Evolutionary conservation across 768 basidiomycete species (phyloP).

Genomic region (Pleurotus eryngii): DNA sequence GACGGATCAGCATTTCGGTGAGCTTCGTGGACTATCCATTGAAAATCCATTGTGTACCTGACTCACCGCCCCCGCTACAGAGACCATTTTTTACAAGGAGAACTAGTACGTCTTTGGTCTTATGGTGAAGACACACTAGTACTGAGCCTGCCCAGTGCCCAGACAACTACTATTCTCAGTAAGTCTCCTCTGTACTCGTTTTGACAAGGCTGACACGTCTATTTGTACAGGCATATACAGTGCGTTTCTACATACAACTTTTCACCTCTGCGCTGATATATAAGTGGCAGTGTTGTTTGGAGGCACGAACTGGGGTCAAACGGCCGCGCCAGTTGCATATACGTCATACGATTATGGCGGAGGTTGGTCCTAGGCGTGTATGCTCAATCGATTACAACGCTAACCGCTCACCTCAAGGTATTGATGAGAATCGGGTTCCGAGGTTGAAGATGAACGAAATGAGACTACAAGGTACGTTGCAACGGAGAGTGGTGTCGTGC

Average conservation of each 20-base stretch:
- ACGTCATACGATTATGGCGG: conserved; percentile 64
- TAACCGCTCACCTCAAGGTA: conserved; percentile 26
- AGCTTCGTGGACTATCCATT: neutral
- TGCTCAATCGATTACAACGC: neutral
- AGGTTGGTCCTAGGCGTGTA: conserved; percentile 20
- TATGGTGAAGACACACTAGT: too few species aligned
- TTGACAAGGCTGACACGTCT: conserved; percentile 6
- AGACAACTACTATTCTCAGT: conserved; percentile 53
- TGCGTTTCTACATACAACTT: conserved; percentile 16
- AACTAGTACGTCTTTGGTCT: conserved; percentile 33
- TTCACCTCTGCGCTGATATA: neutral
- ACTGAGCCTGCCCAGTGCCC: conserved; percentile 24
- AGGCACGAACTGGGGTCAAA: conserved; percentile 64
- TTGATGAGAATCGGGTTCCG: conserved; percentile 49
- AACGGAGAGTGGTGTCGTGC: neutral
- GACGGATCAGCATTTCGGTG: conserved; percentile 42
- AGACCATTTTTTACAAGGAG: conserved; percentile 52
- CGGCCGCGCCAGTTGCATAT: conserved; percentile 53
- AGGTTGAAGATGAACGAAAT: conserved; percentile 50
- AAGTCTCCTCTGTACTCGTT: conserved; percentile 10
- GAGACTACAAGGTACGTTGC: conserved; percentile 42
- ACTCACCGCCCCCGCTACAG: conserved; percentile 21
- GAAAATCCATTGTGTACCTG: neutral
- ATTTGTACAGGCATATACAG: conserved; percentile 42
- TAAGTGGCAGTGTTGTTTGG: conserved; percentile 47